These are phyloP conservation scores for Cryptococcus sp. DNA, from an alignment of 1,284 basidiomycete genomes.

Conservation along the genomic window DNA sequence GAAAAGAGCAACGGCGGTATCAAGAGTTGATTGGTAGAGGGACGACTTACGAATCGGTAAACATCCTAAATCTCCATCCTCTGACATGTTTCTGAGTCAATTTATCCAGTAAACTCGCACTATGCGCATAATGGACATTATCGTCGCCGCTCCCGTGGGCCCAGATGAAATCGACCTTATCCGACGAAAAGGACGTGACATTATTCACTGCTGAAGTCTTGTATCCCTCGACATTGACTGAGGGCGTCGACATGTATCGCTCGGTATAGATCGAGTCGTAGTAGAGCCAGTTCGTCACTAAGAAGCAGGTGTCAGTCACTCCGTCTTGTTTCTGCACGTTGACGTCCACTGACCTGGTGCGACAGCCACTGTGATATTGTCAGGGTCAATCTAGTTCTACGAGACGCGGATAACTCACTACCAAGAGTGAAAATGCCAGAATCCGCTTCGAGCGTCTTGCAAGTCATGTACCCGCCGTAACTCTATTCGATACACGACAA, in stretches of 20 bases:
- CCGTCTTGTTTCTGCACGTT: not conserved
- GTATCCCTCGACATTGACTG: slow-evolving; percentile 78
- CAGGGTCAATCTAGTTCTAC: not conserved
- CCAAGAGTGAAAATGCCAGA: slow-evolving; percentile 82
- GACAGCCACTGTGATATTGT: slow-evolving; percentile 30
- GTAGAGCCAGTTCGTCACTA: slow-evolving; percentile 77
- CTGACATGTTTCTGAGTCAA: slow-evolving; percentile 75
- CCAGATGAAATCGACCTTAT: slow-evolving; percentile 68
- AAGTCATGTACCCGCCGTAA: slow-evolving; percentile 90
- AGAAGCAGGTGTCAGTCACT: not conserved
- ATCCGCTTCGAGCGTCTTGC: slow-evolving; percentile 84
- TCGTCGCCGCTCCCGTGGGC: slow-evolving; percentile 93
- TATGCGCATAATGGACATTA: slow-evolving; percentile 89
- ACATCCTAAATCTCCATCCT: slow-evolving; percentile 88
- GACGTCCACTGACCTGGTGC: slow-evolving; percentile 25
- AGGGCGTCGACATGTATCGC: slow-evolving; percentile 89
- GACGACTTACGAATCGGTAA: slow-evolving; percentile 78
- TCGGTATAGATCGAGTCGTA: slow-evolving; percentile 75
- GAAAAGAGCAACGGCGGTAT: not conserved
- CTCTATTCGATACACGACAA: slow-evolving; percentile 60
- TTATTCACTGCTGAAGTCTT: slow-evolving; percentile 78
- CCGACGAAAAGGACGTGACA: slow-evolving; percentile 75
- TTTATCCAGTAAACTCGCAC: slow-evolving; percentile 87
- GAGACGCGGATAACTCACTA: slow-evolving; percentile 60
- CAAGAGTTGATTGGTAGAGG: not conserved